Percentiles rank a stretch among this genome's conserved stretches.
Conservation (phyloP, 768 basidiomycete species). For the Rhizopogon salebrosus region DNA sequence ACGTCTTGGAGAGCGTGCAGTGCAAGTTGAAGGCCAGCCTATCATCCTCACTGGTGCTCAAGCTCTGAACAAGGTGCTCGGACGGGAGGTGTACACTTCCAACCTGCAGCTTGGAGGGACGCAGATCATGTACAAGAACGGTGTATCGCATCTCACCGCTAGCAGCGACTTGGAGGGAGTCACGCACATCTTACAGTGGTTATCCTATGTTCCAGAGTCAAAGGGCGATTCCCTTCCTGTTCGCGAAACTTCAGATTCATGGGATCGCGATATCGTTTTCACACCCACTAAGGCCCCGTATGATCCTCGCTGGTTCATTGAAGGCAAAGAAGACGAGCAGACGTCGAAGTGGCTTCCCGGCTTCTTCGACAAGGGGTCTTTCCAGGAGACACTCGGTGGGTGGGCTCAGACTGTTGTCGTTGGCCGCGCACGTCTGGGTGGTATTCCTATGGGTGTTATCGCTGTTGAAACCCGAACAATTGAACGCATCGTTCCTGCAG, state of each 20-base stretch:
- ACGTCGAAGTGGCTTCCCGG: constrained; percentile 75
- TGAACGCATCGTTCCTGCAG: constrained; percentile 94
- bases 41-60: constrained; percentile 97
- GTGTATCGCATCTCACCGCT: constrained; percentile 94
- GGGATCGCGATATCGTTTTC: constrained; percentile 93
- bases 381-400: constrained; percentile 97
- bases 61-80: constrained; percentile 97
- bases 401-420: constrained; percentile 99
- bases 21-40: constrained; percentile 98
- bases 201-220: constrained; percentile 86
- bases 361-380: constrained; percentile 96
- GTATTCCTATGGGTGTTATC: constrained; percentile 96
- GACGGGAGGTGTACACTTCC: constrained; percentile 97
- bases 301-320: constrained; percentile 97
- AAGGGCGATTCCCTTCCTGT: constrained; percentile 80
- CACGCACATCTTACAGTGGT: constrained; percentile 88
- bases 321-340: constrained; percentile 85
- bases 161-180: constrained; percentile 95
- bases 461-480: constrained; percentile 97
- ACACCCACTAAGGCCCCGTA: constrained; percentile 90
- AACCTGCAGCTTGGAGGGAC: constrained; percentile 98
- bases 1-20: constrained; percentile 93
- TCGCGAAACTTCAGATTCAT: constrained; percentile 64
- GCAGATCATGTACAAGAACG: constrained; percentile 99
- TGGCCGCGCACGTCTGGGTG: constrained; percentile 92